Evolutionary conservation across 176 grass and related monocot species (phyloP), one percentile per base, ranked within the genome.

Genomic region (Raddia guianensis): DNA sequence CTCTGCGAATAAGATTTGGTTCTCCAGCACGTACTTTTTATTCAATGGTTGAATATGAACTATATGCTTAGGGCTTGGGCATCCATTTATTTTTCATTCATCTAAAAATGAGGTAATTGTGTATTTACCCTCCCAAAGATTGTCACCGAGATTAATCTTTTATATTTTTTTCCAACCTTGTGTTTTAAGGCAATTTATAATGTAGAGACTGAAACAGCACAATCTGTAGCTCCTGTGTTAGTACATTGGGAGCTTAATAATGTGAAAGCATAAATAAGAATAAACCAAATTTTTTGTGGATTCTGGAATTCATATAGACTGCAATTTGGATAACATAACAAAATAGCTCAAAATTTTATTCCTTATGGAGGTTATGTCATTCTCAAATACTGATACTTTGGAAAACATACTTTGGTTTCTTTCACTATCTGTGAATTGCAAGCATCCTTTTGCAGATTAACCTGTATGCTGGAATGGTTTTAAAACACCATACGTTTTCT

Each of bases 11-110:
- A 72, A 13, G 34, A 7, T 57, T 10, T 88, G 44, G 14, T 8
- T 58, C 27, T 79, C 11, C 47, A 74, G 62, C 52, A 88, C 57
- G 37, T 49, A 40, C 15, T 59, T 33, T 59, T 79, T 79, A 55
- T 83, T 72, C n/a, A 68, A 5, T 19, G 44, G 16, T 57, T 67
- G 16, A 60, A 76, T 37, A 9, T 73, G 37, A 83, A 83, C 54
- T 72, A 40, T 73, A 75, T 8, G 11, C 6, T 7, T 67, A 61
- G 52, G 20, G 11, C 6, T 7, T 67, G 69, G 52, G 20, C 66
- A 49, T 11, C 14, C 43, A 49, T 49, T 53, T 27, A 27, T 56
- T 71, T 16, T n/a, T 8, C 15, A 12, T 87, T 51, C 67, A 72
- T 48, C 49, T 13, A 66, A 46, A 88, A 73, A 59, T 58, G 42